Evolutionary conservation across 2,329 filamentous ascomycete genomes (phyloP), one percentile per base, ranked within the genome.

Genomic region (Phialophora verrucosa): DNA sequence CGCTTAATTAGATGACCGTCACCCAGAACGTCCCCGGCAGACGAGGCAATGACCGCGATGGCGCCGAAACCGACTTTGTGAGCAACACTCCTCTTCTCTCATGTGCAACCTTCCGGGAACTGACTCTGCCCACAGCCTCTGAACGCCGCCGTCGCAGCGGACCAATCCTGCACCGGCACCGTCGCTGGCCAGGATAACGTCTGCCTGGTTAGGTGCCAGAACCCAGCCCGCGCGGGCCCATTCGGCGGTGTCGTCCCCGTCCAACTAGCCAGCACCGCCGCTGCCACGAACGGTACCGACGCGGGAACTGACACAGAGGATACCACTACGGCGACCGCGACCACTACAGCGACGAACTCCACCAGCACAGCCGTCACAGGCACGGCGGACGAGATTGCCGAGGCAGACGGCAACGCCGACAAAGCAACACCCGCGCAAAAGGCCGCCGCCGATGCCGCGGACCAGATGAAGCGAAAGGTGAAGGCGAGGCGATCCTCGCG

Each of bases 141-240:
- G n/a, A 81, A 77, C n/a, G 86, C 83, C 14, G 79, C 80, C n/a
- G 83, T 89, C 68, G 84, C 86, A 0, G 82, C 82, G 47, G 76
- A 78, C 67, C 83, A 85, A 78, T 73, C 78, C 54, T 90, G 87
- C 78, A 87, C 84, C 14, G 87, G 87, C 55, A 85, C 81, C 38
- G 84, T 87, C 4, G 86, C 85, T 12, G 87, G 86, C 47, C 81
- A 87, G 77, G 75, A 79, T 42, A 86, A 86, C 71, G 82, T 88
- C 71, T 89, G 87, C 78, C 83, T 89, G 71, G 85, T 90, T 58
- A 82, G 85, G 29, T 88, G 87, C 78, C 78, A 87, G 79, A 89
- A 89, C 76, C 81, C 79, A 0, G 86, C 86, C 38, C 77, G 82
- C 62, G 86, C 86, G 44, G 87, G 87, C 14, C 87, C 87, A 32